phyloP scores from a whole-genome alignment of 305 asterid genomes.

The Fraxinus latifolia region DNA sequence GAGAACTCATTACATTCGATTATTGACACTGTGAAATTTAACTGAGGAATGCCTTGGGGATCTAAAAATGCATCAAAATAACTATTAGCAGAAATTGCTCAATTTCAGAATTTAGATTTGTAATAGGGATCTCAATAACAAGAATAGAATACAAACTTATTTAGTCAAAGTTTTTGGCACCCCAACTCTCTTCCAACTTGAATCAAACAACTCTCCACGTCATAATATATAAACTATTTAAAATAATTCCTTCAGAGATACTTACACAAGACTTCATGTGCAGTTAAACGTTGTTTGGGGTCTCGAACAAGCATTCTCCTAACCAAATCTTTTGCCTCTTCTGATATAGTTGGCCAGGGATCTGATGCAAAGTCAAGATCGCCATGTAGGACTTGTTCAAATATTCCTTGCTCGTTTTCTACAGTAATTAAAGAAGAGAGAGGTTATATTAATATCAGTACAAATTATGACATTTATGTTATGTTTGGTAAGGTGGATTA shows the following conservation, averaged over 20 bases:
- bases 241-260: neutral
- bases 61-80: neutral
- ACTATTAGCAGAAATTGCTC: neutral
- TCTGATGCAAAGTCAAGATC: conserved; percentile 67
- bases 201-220: neutral
- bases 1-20: neutral
- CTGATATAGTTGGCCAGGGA: conserved; percentile 76
- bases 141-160: neutral
- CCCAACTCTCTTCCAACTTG: neutral
- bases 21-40: neutral
- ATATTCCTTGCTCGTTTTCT: conserved; percentile 70
- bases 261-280: conserved; percentile 74
- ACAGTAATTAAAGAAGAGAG: conserved; percentile 12
- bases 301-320: conserved; percentile 67
- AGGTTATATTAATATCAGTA: neutral
- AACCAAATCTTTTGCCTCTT: conserved; percentile 62
- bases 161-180: neutral
- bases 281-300: conserved; percentile 64
- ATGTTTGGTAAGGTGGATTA: neutral
- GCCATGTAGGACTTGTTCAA: conserved; percentile 66
- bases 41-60: neutral
- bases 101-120: neutral
- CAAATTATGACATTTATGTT: neutral
- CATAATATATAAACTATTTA: conserved; percentile 2
- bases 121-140: neutral